These are phyloP conservation scores for Ceratobasidium sp. DNA, from an alignment of 1,284 basidiomycete genomes.

Conservation along the genomic window DNA sequence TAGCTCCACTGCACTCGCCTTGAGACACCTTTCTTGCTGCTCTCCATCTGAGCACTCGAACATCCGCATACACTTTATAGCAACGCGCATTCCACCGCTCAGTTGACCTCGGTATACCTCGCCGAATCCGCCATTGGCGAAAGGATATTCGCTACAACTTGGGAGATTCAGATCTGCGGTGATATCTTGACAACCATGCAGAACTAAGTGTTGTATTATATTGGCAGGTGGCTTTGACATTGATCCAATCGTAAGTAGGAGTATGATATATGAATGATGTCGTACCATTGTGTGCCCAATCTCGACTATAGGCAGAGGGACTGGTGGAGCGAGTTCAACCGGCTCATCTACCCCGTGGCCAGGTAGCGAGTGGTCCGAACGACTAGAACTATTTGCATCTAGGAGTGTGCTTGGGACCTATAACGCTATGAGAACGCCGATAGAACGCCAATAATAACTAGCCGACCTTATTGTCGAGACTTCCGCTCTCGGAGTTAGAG, in stretches of 20 bases:
- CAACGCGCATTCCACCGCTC: not conserved
- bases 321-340: not conserved
- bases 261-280: not conserved
- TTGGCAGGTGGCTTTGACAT: not conserved
- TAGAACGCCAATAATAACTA: no score
- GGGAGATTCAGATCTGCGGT: not conserved
- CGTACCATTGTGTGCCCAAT: not conserved
- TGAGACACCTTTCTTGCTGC: not conserved
- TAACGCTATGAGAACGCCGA: conserved; percentile 50
- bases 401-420: conserved; percentile 58
- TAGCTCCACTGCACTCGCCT: not conserved
- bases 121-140: conserved; percentile 17
- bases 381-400: conserved; percentile 10
- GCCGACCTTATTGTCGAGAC: conserved; percentile 56
- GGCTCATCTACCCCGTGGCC: not conserved
- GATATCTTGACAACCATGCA: conserved; percentile 29
- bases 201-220: not conserved
- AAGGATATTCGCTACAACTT: not conserved
- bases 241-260: not conserved
- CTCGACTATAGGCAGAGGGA: not conserved
- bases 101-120: conserved; percentile 19
- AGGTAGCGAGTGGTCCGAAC: not conserved
- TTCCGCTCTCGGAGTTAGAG: conserved; percentile 62
- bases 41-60: not conserved
- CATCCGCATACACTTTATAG: conserved; percentile 15